phyloP scores from a whole-genome alignment of 2,329 filamentous ascomycete species.

The Colletotrichum eleusines region DNA sequence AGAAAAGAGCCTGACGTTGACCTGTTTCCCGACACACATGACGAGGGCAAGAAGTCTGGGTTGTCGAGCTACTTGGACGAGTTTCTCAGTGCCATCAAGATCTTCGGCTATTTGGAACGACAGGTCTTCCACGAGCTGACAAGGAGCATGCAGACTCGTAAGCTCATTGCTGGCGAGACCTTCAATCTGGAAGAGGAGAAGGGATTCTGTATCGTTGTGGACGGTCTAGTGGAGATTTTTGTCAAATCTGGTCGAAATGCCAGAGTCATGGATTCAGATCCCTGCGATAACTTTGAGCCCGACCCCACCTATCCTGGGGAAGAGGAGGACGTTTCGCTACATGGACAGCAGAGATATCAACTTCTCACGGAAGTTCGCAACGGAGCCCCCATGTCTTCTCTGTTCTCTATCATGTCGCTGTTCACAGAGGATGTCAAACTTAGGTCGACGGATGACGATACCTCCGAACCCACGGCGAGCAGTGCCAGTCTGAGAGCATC shows the following conservation, averaged over 20 bases:
- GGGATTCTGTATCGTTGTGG: slow-evolving; percentile 96
- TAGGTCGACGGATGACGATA: slow-evolving; percentile 74
- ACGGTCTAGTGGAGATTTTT: slow-evolving; percentile 96
- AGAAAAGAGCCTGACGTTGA: slow-evolving; percentile 96
- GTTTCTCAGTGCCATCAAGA: slow-evolving; percentile 98
- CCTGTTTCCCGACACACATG: slow-evolving; percentile 92
- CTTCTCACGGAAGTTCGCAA: slow-evolving; percentile 97
- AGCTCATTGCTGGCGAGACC: slow-evolving; percentile 95
- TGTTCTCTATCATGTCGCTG: slow-evolving; percentile 96
- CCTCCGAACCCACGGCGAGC: slow-evolving; percentile 45
- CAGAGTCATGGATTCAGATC: slow-evolving; percentile 49
- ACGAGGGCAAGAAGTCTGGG: slow-evolving; percentile 89
- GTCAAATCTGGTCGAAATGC: slow-evolving; percentile 84
- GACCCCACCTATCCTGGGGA: slow-evolving; percentile 69
- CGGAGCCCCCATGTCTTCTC: slow-evolving; percentile 96
- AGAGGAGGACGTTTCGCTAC: slow-evolving; percentile 72
- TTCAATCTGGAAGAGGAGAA: slow-evolving; percentile 97
- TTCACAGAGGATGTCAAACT: slow-evolving; percentile 96
- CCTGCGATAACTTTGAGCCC: slow-evolving; percentile 50
- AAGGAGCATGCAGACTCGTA: slow-evolving; percentile 96
- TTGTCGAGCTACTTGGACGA: slow-evolving; percentile 97
- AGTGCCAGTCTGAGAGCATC: slow-evolving; percentile 29
- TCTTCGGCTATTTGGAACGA: slow-evolving; percentile 96
- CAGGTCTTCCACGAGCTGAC: slow-evolving; percentile 98
- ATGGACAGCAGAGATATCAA: slow-evolving; percentile 87